Conservation (phyloP, 2,329 filamentous ascomycete genomes). For the Apiospora aurea region DNA sequence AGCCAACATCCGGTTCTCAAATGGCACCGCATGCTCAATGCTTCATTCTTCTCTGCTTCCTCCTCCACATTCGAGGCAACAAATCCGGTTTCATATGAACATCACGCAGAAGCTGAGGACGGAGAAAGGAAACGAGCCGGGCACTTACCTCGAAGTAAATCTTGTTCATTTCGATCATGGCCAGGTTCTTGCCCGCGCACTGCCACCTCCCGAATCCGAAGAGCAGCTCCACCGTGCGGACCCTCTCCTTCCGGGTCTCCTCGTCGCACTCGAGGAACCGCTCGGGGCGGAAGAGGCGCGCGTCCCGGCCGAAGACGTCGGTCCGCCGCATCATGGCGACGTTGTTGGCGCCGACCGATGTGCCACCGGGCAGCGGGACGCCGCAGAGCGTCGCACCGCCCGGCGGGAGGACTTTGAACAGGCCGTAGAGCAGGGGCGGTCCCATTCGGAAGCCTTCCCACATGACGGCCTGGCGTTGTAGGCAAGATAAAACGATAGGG, state of each 20-base stretch:
- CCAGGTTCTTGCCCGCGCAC: conserved; percentile 51
- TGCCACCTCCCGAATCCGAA: conserved; percentile 49
- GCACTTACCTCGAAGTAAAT: conserved; percentile 48
- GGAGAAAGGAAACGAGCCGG: neutral
- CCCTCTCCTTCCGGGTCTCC: conserved; percentile 40
- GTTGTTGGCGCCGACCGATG: conserved; percentile 42
- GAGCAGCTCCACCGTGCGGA: conserved; percentile 44
- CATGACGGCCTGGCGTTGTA: conserved; percentile 22
- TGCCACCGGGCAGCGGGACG: conserved; percentile 41
- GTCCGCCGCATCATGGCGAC: conserved; percentile 39
- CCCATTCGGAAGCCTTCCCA: conserved; percentile 27
- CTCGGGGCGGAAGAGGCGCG: conserved; percentile 43
- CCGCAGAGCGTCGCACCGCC: conserved; percentile 31
- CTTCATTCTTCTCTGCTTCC: neutral
- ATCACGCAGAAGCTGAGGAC: neutral
- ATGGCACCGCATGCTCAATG: neutral
- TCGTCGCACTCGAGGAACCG: conserved; percentile 41
- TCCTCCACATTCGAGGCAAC: neutral
- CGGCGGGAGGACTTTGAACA: conserved; percentile 26
- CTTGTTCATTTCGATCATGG: conserved; percentile 53
- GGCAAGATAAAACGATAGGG: neutral
- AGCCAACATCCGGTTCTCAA: neutral
- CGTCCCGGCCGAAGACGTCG: conserved; percentile 41
- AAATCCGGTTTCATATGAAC: neutral
- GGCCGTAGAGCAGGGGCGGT: conserved; percentile 22